phyloP scores from a whole-genome alignment of 805 yeast species.

The Tetrapisispora pingtungensis region DNA sequence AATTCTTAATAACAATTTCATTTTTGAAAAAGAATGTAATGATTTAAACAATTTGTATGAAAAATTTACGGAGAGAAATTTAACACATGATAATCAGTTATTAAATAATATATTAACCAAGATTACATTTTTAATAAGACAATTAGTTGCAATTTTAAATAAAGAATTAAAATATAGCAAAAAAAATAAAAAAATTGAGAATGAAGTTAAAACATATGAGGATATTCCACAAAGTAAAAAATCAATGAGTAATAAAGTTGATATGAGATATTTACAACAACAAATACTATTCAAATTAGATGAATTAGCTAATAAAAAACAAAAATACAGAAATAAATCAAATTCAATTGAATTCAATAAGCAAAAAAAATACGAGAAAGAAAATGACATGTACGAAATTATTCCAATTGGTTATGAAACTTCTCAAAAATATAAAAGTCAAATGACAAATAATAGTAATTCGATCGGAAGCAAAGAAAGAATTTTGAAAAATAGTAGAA shows the following conservation, averaged over 20 bases:
- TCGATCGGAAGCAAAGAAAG: background rate
- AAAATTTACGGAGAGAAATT: slow-evolving; percentile 6
- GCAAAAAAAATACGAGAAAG: background rate
- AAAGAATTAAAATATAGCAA: slow-evolving; percentile 13
- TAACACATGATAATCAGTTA: slow-evolving; percentile 4
- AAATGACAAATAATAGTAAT: background rate
- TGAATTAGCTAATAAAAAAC: slow-evolving; percentile 1
- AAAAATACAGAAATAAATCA: background rate
- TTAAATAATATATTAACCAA: slow-evolving; percentile 14
- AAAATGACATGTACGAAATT: background rate
- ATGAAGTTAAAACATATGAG: background rate
- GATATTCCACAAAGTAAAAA: background rate
- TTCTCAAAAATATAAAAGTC: background rate
- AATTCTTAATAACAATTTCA: slow-evolving; percentile 12
- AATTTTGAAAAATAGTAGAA: background rate
- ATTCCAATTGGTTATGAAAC: slow-evolving; percentile 2
- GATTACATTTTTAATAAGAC: slow-evolving; percentile 14
- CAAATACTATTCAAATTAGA: background rate
- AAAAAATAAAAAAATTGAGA: slow-evolving; percentile 1
- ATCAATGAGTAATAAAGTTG: background rate
- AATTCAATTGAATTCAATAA: background rate
- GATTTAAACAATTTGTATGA: slow-evolving; percentile 9
- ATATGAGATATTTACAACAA: slow-evolving; percentile 1
- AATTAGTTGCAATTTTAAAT: slow-evolving; percentile 17
- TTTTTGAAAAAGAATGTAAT: slow-evolving; percentile 15